Percentiles rank a stretch among this genome's conserved stretches.
Evolutionary conservation across 768 basidiomycete species (phyloP).

Genomic region (Pulveroboletus sp.): DNA sequence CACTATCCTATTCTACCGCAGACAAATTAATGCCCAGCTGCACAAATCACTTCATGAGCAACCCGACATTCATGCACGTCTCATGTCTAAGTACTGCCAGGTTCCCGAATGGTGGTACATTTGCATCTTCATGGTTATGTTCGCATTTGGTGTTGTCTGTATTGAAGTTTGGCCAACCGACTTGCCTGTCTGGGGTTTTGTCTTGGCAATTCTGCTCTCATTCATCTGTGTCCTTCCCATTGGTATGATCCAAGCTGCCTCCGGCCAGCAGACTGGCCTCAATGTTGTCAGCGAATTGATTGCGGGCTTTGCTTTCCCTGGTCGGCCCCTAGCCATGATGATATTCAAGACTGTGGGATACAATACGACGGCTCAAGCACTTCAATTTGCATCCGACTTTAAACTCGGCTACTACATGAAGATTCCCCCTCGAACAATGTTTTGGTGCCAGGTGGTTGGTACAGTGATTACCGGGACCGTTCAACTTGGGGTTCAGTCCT

Average conservation of each 20-base stretch:
- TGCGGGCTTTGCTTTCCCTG: constrained; percentile 51
- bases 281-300: constrained; percentile 73
- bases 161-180: constrained; percentile 50
- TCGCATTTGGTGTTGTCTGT: constrained; percentile 56
- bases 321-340: constrained; percentile 73
- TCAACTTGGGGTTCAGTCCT: too few species aligned
- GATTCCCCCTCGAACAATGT: too few species aligned
- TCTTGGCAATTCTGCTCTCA: constrained; percentile 39
- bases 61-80: constrained; percentile 55
- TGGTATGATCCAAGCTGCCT: constrained; percentile 73
- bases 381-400: constrained; percentile 60
- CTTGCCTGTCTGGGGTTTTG: constrained; percentile 34
- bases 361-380: constrained; percentile 58
- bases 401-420: too few species aligned
- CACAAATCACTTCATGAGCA: constrained; percentile 47
- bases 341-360: constrained; percentile 73
- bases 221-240: constrained; percentile 71
- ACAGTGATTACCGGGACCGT: too few species aligned
- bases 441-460: too few species aligned
- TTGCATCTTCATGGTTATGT: constrained; percentile 40
- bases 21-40: constrained; percentile 51
- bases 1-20: constrained; percentile 49
- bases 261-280: constrained; percentile 69
- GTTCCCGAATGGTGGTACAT: constrained; percentile 63
- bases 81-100: constrained; percentile 53